A percentile compares a stretch with the other conserved stretches of the same genome.
These are phyloP conservation scores for Phascolomyces articulosus DNA, from an alignment of 371 early-diverging fungal genomes.

Conservation along the genomic window DNA sequence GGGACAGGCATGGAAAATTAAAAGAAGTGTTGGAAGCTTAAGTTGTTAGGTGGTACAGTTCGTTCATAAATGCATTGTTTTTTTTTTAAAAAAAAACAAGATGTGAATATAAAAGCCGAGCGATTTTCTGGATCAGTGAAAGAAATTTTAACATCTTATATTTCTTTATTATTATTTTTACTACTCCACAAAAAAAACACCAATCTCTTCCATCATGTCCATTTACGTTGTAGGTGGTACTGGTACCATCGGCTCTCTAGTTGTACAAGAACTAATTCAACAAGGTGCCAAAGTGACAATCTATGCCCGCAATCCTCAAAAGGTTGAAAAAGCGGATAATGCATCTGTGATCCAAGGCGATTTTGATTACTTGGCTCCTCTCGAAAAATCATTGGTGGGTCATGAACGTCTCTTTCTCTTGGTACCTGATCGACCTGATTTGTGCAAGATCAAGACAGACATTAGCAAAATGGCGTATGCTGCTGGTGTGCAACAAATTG, in stretches of 20 bases:
- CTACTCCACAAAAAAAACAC: too few species aligned
- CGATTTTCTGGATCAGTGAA: too few species aligned
- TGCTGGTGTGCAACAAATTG: conserved; percentile 37
- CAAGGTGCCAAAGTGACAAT: conserved; percentile 19
- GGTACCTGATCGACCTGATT: conserved; percentile 2
- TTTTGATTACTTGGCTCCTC: conserved; percentile 13
- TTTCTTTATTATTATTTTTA: too few species aligned
- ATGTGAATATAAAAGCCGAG: too few species aligned
- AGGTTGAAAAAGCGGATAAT: not conserved
- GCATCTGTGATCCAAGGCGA: not conserved
- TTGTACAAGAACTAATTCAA: conserved; percentile 19
- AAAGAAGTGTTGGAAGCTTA: too few species aligned
- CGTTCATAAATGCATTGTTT: too few species aligned
- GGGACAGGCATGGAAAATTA: too few species aligned
- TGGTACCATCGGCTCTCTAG: conserved; percentile 28
- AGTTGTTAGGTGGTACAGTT: too few species aligned
- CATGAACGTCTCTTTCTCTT: conserved; percentile 22
- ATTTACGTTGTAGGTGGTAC: conserved; percentile 35
- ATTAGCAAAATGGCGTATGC: conserved; percentile 24
- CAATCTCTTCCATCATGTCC: too few species aligned
- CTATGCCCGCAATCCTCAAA: conserved; percentile 16
- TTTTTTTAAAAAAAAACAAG: too few species aligned
- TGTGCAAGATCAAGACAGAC: not conserved
- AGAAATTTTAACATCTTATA: too few species aligned
- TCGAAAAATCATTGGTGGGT: conserved; percentile 24